Evolutionary conservation across 75 land plant genomes (phyloP).

Genomic region (Pinus albicaulis): DNA sequence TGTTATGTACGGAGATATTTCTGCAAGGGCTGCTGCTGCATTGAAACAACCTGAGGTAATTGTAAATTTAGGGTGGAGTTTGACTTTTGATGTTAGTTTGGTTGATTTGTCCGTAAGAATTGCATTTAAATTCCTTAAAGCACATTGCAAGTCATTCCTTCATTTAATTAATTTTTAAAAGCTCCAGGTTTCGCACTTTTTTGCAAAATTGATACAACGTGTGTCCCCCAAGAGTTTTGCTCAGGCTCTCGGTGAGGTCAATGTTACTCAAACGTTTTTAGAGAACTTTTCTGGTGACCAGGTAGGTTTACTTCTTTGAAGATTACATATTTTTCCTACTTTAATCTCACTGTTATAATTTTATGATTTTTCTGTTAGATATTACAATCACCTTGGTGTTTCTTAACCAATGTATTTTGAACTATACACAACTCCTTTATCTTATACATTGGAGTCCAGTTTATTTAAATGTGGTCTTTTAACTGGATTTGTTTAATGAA

Average conservation of each 20-base stretch:
- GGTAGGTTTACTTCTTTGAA: slow-evolving; percentile 36
- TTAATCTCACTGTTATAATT: not conserved
- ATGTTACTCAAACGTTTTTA: slow-evolving; percentile 86
- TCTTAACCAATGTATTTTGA: not conserved
- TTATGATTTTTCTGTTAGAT: not conserved
- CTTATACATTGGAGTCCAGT: not conserved
- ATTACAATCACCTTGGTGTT: not conserved
- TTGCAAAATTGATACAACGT: slow-evolving; percentile 87
- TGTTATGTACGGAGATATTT: slow-evolving; percentile 80
- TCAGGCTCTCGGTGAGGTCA: slow-evolving; percentile 88
- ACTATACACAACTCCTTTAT: not conserved
- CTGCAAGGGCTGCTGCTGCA: slow-evolving; percentile 74
- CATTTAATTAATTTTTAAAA: not conserved
- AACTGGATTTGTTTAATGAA: not conserved
- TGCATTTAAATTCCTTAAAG: not conserved
- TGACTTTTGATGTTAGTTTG: not conserved
- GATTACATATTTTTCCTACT: slow-evolving; percentile 4
- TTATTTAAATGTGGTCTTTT: not conserved
- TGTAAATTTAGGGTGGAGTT: not conserved
- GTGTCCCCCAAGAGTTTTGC: slow-evolving; percentile 96
- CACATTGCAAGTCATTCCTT: not conserved
- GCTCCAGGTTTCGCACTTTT: slow-evolving; percentile 74
- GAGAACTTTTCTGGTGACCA: slow-evolving; percentile 99
- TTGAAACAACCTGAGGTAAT: slow-evolving; percentile 80
- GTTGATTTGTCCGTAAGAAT: not conserved